phyloP scores from a whole-genome alignment of 768 basidiomycete genomes.

The Pleurotus sapidus region DNA sequence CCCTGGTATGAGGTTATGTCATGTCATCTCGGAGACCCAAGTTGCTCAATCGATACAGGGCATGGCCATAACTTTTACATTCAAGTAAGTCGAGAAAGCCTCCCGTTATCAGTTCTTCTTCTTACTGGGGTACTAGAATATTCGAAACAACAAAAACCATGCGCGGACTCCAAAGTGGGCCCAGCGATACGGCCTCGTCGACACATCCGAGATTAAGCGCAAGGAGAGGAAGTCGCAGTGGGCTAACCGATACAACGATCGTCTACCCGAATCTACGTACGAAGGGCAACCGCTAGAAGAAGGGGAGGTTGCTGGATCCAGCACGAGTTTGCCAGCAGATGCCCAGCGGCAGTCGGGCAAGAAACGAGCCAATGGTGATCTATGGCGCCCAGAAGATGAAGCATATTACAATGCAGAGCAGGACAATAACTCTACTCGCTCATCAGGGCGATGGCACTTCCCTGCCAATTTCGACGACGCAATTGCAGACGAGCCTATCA shows the following conservation, averaged over 20 bases:
- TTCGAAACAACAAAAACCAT: constrained; percentile 93
- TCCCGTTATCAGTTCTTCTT: neutral
- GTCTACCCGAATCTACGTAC: constrained; percentile 64
- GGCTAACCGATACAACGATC: constrained; percentile 84
- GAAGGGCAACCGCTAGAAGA: constrained; percentile 75
- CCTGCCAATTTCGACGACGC: constrained; percentile 81
- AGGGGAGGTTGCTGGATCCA: constrained; percentile 63
- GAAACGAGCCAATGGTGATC: constrained; percentile 45
- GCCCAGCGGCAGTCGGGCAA: constrained; percentile 21
- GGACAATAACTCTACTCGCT: constrained; percentile 30
- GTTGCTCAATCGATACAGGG: constrained; percentile 37
- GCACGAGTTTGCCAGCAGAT: constrained; percentile 31
- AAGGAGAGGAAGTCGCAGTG: constrained; percentile 82
- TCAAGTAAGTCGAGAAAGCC: constrained; percentile 44
- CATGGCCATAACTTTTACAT: constrained; percentile 95
- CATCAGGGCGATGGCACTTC: constrained; percentile 76
- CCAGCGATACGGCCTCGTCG: constrained; percentile 84
- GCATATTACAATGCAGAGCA: constrained; percentile 58
- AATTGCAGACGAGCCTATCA: constrained; percentile 32
- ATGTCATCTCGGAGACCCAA: neutral
- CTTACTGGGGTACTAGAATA: constrained; percentile 52
- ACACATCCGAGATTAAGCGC: constrained; percentile 74
- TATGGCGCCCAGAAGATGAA: constrained; percentile 80
- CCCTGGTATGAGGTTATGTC: constrained; percentile 30
- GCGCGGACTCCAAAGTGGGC: constrained; percentile 96